Evolutionary conservation across 257 asterid genomes (phyloP).

Genomic region (Salvia splendens): DNA sequence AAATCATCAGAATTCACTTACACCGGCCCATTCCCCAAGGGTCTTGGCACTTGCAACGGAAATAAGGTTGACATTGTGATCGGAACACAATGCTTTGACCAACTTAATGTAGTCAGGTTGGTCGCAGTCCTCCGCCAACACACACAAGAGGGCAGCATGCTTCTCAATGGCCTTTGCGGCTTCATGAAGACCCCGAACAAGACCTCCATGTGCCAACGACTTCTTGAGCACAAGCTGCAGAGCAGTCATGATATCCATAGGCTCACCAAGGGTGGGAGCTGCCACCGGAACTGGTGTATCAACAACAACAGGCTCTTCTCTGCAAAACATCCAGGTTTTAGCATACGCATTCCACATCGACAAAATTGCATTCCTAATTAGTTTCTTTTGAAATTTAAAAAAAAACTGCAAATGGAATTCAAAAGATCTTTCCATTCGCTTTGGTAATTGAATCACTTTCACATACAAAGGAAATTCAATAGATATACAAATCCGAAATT

Average conservation of each 20-base stretch:
- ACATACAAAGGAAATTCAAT: not conserved
- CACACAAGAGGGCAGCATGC: slow-evolving; percentile 57
- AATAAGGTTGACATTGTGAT: slow-evolving; percentile 50
- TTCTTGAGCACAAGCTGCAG: slow-evolving; percentile 53
- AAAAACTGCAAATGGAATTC: not conserved
- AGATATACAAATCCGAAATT: not conserved
- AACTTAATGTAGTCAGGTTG: slow-evolving; percentile 45
- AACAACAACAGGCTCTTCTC: slow-evolving; percentile 43
- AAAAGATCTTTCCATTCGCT: not conserved
- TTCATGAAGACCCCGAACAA: slow-evolving; percentile 50
- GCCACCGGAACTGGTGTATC: slow-evolving; percentile 33
- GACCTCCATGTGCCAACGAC: slow-evolving; percentile 53
- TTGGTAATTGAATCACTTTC: not conserved
- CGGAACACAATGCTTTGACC: slow-evolving; percentile 51
- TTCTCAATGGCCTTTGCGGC: slow-evolving; percentile 51
- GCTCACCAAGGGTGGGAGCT: slow-evolving; percentile 60
- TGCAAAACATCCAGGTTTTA: slow-evolving; percentile 4
- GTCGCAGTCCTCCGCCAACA: slow-evolving; percentile 56
- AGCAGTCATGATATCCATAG: slow-evolving; percentile 65
- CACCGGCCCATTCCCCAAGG: slow-evolving; percentile 62
- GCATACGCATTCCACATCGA: not conserved
- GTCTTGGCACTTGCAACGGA: slow-evolving; percentile 55
- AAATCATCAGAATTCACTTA: slow-evolving; percentile 25
- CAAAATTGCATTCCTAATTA: not conserved
- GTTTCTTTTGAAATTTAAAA: not conserved